Percentiles rank a stretch among this genome's conserved stretches.
Evolutionary conservation across 805 yeast genomes (phyloP).

Genomic region (Sugiyamaella mastotermitis): DNA sequence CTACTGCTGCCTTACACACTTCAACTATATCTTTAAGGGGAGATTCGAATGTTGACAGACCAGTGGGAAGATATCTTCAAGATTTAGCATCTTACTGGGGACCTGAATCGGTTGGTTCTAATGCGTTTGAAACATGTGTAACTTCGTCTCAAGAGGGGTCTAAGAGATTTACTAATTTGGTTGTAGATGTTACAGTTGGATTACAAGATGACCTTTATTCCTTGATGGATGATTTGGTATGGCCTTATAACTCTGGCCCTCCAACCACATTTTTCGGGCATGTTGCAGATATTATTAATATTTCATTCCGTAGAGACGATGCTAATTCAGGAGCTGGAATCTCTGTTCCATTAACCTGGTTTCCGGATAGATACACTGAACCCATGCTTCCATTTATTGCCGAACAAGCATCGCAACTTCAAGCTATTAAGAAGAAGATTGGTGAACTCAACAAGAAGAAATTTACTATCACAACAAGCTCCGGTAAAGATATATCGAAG

Average conservation of each 20-base stretch:
- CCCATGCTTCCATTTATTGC: conserved; percentile 7
- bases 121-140: conserved; percentile 11
- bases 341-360: conserved; percentile 15
- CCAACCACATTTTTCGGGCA: conserved; percentile 16
- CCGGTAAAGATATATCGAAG: conserved; percentile 18
- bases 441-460: conserved; percentile 9
- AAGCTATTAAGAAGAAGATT: no score
- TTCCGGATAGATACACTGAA: conserved; percentile 20
- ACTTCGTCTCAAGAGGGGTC: conserved; percentile 10
- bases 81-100: conserved; percentile 15
- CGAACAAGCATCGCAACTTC: no score
- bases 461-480: conserved; percentile 13
- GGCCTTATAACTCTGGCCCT: neutral
- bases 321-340: conserved; percentile 21
- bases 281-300: conserved; percentile 18
- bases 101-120: conserved; percentile 9
- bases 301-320: conserved; percentile 23
- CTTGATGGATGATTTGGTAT: conserved; percentile 18
- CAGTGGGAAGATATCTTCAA: conserved; percentile 16
- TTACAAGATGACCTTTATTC: conserved; percentile 16
- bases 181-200: conserved; percentile 19
- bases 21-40: conserved; percentile 9
- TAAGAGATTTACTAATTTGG: conserved; percentile 11
- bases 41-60: conserved; percentile 11
- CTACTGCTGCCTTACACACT: conserved; percentile 6